Percentiles rank a stretch among this genome's conserved stretches.
Evolutionary conservation across 176 grass and related monocot species (phyloP).

Genomic region (Triticum aestivum): DNA sequence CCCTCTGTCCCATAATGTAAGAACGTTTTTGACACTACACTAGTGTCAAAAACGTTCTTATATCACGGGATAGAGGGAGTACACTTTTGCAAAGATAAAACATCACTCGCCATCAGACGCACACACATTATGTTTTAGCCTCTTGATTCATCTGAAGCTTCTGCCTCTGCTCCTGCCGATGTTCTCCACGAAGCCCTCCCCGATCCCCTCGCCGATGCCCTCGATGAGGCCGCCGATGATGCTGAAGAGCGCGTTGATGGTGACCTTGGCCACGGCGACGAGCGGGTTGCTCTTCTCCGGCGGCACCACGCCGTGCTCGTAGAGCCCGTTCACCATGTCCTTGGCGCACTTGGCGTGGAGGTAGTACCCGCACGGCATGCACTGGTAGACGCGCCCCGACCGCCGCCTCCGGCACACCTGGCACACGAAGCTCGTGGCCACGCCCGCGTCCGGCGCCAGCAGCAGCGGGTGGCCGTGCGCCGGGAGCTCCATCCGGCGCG

Average conservation of each 20-base stretch:
- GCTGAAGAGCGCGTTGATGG: slow-evolving; percentile 55
- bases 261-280: slow-evolving; percentile 41
- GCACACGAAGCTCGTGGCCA: slow-evolving; percentile 61
- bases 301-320: slow-evolving; percentile 57
- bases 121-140: no score
- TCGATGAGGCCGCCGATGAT: slow-evolving; percentile 62
- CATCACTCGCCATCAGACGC: not conserved
- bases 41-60: no score
- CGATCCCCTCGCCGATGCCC: slow-evolving; percentile 56
- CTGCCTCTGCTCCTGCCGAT: slow-evolving; percentile 39
- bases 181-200: slow-evolving; percentile 50
- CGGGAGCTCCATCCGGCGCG: slow-evolving; percentile 47
- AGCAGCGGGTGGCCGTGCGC: slow-evolving; percentile 61
- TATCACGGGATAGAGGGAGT: no score
- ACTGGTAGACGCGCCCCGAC: slow-evolving; percentile 61
- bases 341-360: slow-evolving; percentile 81
- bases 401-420: slow-evolving; percentile 52
- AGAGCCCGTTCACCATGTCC: slow-evolving; percentile 85
- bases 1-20: no score
- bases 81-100: not conserved
- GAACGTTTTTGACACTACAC: no score
- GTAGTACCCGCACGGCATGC: slow-evolving; percentile 66
- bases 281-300: slow-evolving; percentile 53
- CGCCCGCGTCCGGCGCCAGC: slow-evolving; percentile 17
- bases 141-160: slow-evolving; percentile 27